Evolutionary conservation across 805 yeast genomes (phyloP).

Genomic region (Candida vaughaniae): DNA sequence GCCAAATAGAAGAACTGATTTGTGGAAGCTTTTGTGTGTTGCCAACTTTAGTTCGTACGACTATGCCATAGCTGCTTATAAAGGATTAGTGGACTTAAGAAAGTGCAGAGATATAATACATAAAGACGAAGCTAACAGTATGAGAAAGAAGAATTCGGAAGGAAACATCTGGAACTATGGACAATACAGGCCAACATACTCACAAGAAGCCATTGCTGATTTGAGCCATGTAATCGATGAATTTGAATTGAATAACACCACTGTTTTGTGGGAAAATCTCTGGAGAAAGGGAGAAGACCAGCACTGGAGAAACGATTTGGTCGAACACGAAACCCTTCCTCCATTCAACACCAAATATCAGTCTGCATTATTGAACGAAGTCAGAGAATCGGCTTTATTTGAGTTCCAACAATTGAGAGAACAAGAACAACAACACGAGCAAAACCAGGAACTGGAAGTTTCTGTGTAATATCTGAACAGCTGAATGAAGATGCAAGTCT

Average conservation of each 20-base stretch:
- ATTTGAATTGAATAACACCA: constrained; percentile 47
- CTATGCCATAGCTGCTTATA: constrained; percentile 68
- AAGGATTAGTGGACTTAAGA: constrained; percentile 72
- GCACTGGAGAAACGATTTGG: constrained; percentile 64
- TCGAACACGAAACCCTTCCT: constrained; percentile 61
- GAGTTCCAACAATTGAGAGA: constrained; percentile 31
- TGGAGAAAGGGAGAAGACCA: constrained; percentile 84
- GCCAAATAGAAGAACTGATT: constrained; percentile 78
- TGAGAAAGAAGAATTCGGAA: constrained; percentile 70
- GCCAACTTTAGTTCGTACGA: constrained; percentile 63
- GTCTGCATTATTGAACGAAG: constrained; percentile 60
- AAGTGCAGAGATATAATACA: constrained; percentile 66
- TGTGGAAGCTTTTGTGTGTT: constrained; percentile 90
- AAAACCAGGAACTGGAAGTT: too few relatives aligned
- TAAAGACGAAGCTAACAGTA: constrained; percentile 56
- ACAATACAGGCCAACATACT: constrained; percentile 84
- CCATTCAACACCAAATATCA: constrained; percentile 65
- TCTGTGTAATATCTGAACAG: too few relatives aligned
- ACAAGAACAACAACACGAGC: too few relatives aligned
- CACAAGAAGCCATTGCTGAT: constrained; percentile 92
- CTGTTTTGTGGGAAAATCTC: constrained; percentile 75
- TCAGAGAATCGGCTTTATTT: constrained; percentile 42
- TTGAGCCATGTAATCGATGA: constrained; percentile 68
- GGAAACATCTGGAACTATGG: constrained; percentile 86
- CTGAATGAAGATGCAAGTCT: too few relatives aligned